Evolutionary conservation across 73 alveolate species (phyloP).

Genomic region (Paramecium primaurelia): DNA sequence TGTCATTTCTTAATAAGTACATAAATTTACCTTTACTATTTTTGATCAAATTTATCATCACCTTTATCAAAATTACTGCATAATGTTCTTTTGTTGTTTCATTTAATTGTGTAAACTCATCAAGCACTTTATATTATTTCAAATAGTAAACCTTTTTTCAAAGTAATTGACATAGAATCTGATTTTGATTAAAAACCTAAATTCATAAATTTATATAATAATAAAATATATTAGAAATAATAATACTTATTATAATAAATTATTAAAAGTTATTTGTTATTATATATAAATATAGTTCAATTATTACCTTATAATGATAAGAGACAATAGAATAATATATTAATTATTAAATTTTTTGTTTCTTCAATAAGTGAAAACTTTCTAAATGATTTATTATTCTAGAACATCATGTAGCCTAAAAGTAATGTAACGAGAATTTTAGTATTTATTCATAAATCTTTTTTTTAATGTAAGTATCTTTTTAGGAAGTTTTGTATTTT

Average conservation of each 20-base stretch:
- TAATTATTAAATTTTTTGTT: too few relatives aligned
- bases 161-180: neutral
- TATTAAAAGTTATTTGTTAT: too few relatives aligned
- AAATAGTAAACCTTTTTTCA: neutral
- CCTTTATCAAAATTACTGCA: conserved; percentile 47
- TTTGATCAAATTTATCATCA: conserved; percentile 45
- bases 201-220: neutral
- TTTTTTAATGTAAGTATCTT: neutral
- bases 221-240: neutral
- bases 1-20: conserved; percentile 16
- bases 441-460: neutral
- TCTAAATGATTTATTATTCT: neutral
- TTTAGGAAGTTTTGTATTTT: neutral
- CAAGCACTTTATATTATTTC: neutral
- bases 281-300: neutral
- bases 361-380: too few relatives aligned
- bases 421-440: too few relatives aligned
- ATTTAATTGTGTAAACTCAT: neutral
- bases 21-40: conserved; percentile 35
- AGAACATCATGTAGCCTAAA: neutral
- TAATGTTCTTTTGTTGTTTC: neutral
- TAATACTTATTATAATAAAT: too few relatives aligned
- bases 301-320: neutral
- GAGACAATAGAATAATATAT: neutral
- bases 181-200: neutral